Conservation (phyloP, 2,329 filamentous ascomycete species). For the Monosporascus sp. region DNA sequence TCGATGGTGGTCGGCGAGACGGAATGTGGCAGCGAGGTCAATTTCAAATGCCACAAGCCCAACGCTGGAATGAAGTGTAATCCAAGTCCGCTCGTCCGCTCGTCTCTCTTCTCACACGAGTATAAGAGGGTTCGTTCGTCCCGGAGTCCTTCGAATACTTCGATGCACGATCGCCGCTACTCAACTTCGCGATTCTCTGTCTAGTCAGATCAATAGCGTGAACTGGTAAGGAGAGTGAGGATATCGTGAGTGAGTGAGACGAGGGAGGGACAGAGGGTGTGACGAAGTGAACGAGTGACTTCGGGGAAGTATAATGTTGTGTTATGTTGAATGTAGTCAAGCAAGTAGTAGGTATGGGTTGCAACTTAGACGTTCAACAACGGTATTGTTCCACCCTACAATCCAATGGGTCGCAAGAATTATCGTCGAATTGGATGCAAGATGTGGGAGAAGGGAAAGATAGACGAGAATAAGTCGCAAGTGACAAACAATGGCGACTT, state of each 20-base stretch:
- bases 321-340: not conserved
- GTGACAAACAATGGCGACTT: not conserved
- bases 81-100: not conserved
- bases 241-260: not conserved
- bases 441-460: not conserved
- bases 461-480: not conserved
- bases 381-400: not conserved
- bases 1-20: constrained; percentile 10
- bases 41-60: constrained; percentile 14
- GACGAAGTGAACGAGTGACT: not conserved
- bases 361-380: not conserved
- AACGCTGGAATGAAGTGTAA: constrained; percentile 13
- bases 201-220: constrained; percentile 22
- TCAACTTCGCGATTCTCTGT: constrained; percentile 6
- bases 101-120: not conserved
- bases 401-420: not conserved
- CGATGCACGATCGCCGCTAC: constrained; percentile 2
- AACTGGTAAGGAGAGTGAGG: constrained; percentile 9
- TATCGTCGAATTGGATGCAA: not conserved
- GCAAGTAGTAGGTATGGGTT: not conserved
- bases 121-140: constrained; percentile 8
- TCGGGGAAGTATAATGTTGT: not conserved
- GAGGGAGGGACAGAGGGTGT: not conserved
- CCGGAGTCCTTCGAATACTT: not conserved
- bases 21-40: constrained; percentile 15